phyloP scores from a whole-genome alignment of 2,329 filamentous ascomycete genomes.

The Aspergillus novoparasiticus region DNA sequence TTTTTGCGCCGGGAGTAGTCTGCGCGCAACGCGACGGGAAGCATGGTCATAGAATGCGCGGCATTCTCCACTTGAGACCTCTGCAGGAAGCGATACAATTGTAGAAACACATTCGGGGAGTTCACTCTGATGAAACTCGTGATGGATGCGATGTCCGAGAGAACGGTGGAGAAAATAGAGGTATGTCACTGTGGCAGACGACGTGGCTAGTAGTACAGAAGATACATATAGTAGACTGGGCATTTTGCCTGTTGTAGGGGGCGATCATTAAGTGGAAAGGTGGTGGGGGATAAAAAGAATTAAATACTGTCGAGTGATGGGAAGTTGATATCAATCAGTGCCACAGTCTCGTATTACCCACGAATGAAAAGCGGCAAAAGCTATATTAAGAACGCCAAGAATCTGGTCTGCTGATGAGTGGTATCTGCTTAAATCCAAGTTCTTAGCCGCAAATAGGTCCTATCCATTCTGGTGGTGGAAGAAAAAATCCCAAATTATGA shows the following conservation, averaged over 20 bases:
- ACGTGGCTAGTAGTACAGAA: constrained; percentile 12
- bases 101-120: constrained; percentile 18
- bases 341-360: background rate
- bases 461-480: background rate
- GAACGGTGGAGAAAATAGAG: constrained; percentile 27
- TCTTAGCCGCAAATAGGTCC: background rate
- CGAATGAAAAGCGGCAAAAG: background rate
- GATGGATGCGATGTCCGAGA: constrained; percentile 27
- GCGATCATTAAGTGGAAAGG: constrained; percentile 14
- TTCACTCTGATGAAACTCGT: constrained; percentile 21
- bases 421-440: background rate
- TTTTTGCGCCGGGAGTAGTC: constrained; percentile 20
- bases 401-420: background rate
- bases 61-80: constrained; percentile 22
- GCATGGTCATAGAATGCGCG: constrained; percentile 27
- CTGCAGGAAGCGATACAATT: constrained; percentile 28
- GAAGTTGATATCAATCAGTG: background rate
- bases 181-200: constrained; percentile 32
- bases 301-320: background rate
- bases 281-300: constrained; percentile 27
- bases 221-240: constrained; percentile 2
- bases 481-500: background rate
- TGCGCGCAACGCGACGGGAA: constrained; percentile 24
- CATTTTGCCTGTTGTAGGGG: constrained; percentile 23
- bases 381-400: background rate